These are phyloP conservation scores for Ophiostoma quercus DNA, from an alignment of 2,329 filamentous ascomycete genomes.

Conservation along the genomic window DNA sequence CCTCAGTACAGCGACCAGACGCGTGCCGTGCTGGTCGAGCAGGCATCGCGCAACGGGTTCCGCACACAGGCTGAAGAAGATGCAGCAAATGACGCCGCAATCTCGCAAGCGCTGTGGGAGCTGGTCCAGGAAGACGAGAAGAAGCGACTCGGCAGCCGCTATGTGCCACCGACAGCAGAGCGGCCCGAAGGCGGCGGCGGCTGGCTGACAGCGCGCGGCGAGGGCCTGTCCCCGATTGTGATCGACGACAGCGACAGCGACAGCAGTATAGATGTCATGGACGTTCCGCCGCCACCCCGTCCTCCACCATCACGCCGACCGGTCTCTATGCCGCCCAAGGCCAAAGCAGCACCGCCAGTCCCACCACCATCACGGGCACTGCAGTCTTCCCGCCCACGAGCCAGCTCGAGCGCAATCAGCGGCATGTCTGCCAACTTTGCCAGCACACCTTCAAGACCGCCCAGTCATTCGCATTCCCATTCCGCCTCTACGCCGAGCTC, in stretches of 20 bases:
- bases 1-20: constrained; percentile 24
- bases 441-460: not conserved
- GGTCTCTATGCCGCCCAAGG: not conserved
- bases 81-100: constrained; percentile 80
- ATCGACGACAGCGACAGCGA: constrained; percentile 18
- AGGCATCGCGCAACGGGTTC: constrained; percentile 61
- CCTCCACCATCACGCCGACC: constrained; percentile 10
- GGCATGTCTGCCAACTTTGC: not conserved
- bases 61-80: constrained; percentile 81
- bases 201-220: constrained; percentile 28
- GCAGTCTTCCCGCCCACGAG: constrained; percentile 6
- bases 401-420: not conserved
- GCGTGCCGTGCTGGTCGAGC: constrained; percentile 23
- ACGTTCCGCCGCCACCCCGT: not conserved
- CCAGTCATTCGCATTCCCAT: not conserved
- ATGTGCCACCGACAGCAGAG: constrained; percentile 46
- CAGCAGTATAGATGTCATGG: not conserved
- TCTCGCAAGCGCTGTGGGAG: constrained; percentile 79
- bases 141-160: constrained; percentile 49
- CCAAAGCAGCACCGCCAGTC: not conserved
- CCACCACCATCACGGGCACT: constrained; percentile 11
- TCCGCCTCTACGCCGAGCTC: not conserved
- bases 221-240: constrained; percentile 13
- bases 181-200: constrained; percentile 47
- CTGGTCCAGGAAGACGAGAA: constrained; percentile 74